These are phyloP conservation scores for Colletotrichum sp. DNA, from an alignment of 2,329 filamentous ascomycete genomes.

Conservation along the genomic window DNA sequence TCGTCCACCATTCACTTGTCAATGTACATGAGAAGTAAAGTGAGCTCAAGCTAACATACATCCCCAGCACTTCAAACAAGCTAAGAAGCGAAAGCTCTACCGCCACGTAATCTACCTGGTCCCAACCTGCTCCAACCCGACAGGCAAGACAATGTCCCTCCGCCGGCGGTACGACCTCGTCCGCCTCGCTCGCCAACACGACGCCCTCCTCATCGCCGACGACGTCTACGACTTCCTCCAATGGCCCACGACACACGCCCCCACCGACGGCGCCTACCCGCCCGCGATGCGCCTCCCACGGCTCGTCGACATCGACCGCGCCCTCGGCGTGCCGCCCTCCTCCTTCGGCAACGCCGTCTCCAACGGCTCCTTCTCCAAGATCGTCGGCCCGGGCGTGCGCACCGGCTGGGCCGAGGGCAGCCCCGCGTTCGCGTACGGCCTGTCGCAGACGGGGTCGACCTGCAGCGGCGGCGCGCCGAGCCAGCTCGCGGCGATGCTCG, in stretches of 20 bases:
- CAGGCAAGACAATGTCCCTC: slow-evolving; percentile 80
- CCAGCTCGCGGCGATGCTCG: slow-evolving; percentile 57
- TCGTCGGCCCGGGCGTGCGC: slow-evolving; percentile 79
- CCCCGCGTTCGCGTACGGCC: slow-evolving; percentile 54
- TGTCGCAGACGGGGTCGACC: slow-evolving; percentile 59
- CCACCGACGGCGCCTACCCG: slow-evolving; percentile 33
- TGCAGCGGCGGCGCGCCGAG: slow-evolving; percentile 63
- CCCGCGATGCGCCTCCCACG: slow-evolving; percentile 65
- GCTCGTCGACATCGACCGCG: slow-evolving; percentile 78
- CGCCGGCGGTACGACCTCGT: slow-evolving; percentile 72
- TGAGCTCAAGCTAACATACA: not conserved
- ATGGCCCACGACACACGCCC: slow-evolving; percentile 61
- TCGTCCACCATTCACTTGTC: not conserved
- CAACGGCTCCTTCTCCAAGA: slow-evolving; percentile 91
- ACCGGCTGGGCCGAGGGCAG: slow-evolving; percentile 89
- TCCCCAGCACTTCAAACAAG: slow-evolving; percentile 10
- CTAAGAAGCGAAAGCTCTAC: slow-evolving; percentile 71
- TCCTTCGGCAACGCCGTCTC: slow-evolving; percentile 80
- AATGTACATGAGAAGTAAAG: not conserved
- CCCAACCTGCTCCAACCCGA: slow-evolving; percentile 89
- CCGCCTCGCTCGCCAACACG: slow-evolving; percentile 75
- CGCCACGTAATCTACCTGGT: slow-evolving; percentile 88
- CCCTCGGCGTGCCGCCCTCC: slow-evolving; percentile 59
- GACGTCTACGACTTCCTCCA: slow-evolving; percentile 95
- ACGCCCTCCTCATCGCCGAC: slow-evolving; percentile 85